Base-by-base conservation (phyloP, 805 yeast species). In the Brettanomyces custersianus region DNA sequence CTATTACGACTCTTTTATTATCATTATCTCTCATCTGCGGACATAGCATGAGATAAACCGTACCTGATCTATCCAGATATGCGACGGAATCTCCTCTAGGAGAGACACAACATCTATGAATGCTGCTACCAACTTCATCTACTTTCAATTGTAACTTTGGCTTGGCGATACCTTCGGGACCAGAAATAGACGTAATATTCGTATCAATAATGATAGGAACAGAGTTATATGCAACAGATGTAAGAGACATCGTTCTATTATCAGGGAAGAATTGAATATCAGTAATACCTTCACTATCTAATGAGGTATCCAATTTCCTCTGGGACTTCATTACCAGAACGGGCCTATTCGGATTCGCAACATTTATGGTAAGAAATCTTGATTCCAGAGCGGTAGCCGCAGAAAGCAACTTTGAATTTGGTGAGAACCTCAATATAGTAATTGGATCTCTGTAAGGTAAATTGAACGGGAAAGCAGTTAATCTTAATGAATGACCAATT, bases 231-330 rank as follows among this genome's bases (percentile, higher is more conserved):
- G 86, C 79, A 4, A 72, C 74, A 1, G 82, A 69, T 0, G 80
- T 68, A 10, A 63, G 46, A 0, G 68, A 51, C 72, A 77, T 68
- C 29, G 69, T 57, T 39, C 72, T 57, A 43, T 76, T 74, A 28
- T 75, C 77, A 0, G 86, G 85, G 54, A 80, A 78, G 53, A 87
- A 81, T 38, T 72, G 70, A 5, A 84, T 59, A 42, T 78, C 83
- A 0, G 97, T 90, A 26, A 90, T 84, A 2, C 96, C 96, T 52
- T 88, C 96, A 38, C 84, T 75, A 41, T 84, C 94, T 45, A 81
- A 57, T 0, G 80, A 71, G 0, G 80, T 73, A 37, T 77, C 83
- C 5, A 77, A 55, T 4, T 75, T 65, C 31, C 88, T 57, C 24
- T 74, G 66, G 1, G 85, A 77, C 44, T 80, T 77, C 80, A 81